phyloP scores from a whole-genome alignment of 805 yeast genomes.

The Starmera dryadoides region DNA sequence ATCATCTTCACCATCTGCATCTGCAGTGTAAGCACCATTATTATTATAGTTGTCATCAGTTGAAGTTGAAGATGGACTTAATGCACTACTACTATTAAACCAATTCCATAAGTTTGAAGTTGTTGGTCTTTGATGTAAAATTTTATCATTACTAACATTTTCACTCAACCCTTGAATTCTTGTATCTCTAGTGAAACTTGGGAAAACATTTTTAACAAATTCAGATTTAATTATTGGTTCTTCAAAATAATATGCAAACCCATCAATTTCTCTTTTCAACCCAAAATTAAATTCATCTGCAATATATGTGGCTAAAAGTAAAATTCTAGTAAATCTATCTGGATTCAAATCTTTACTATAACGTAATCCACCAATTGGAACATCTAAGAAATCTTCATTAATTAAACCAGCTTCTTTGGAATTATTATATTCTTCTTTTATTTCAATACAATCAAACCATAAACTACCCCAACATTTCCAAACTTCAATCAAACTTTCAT shows the following conservation, averaged over 20 bases:
- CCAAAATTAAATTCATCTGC: conserved; percentile 52
- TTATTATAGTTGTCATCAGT: background rate
- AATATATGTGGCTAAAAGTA: conserved; percentile 41
- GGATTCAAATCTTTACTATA: conserved; percentile 34
- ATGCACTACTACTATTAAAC: background rate
- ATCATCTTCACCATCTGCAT: conserved; percentile 11
- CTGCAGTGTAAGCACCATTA: conserved; percentile 2
- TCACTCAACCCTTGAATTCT: conserved; percentile 10
- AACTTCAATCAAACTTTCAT: conserved; percentile 64
- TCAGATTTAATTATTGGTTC: background rate
- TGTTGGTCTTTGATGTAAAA: conserved; percentile 3
- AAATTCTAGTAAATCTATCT: conserved; percentile 43
- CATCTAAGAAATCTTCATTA: conserved; percentile 48
- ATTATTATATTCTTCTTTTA: conserved; percentile 46
- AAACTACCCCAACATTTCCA: conserved; percentile 84
- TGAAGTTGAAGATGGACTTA: background rate
- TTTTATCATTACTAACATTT: conserved; percentile 3
- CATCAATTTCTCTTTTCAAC: conserved; percentile 35
- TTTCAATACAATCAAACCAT: conserved; percentile 60
- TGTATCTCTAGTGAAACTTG: conserved; percentile 1
- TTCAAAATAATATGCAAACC: conserved; percentile 33
- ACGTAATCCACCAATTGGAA: conserved; percentile 57
- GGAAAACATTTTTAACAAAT: conserved; percentile 1
- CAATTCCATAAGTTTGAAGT: background rate
- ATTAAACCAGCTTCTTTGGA: conserved; percentile 49